Evolutionary conservation across 108 stramenopile species (phyloP), one percentile per base, ranked within the genome.

Genomic region (Licmophora abbreviata): DNA sequence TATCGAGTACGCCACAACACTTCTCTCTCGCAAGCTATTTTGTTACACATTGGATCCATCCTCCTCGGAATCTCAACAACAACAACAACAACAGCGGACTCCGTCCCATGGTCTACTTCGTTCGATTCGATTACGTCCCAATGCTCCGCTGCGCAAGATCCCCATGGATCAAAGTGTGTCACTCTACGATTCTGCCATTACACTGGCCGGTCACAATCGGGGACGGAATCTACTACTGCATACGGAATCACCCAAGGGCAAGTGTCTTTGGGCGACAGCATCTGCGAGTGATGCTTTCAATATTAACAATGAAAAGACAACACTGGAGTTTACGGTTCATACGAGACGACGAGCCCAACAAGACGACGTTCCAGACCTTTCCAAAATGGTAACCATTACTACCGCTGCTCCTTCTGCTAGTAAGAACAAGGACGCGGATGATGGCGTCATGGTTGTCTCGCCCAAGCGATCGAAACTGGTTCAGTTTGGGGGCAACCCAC

Each of bases 131-230:
- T 48, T 85, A 20, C 69, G 83, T 22, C 88, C 81, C 0, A 69
- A 66, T 41, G 69, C 78, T 29, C 83, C 83, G 4, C 41, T 64
- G 23, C 68, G 73, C 50, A 33, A 52, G 8, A 57, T 89, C 42
- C 79, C 78, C 22, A 47, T 72, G 48, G 59, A 65, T 3, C 81
- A 89, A 55, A 61, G 67, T 14, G 58, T 76, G 24, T 66, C 79
- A 8, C 51, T 79, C 1, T 89, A 81, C 50, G 88, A 85, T 62
- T 79, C 80, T 23, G 88, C 81, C 2, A 71, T 69, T 0, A 83
- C 88, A n/a, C 81, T 64, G 55, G 63, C 85, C 43, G 49, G 63
- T 21, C 56, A 63, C 2, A 61, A 59, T 27, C 17, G 52, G 25
- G 71, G 59, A 17, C 35, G 51, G 27, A 63, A 78, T 38, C 46